Evolutionary conservation across 2,329 filamentous ascomycete species (phyloP).

Genomic region (Hymenotorrendiella dingleyae): DNA sequence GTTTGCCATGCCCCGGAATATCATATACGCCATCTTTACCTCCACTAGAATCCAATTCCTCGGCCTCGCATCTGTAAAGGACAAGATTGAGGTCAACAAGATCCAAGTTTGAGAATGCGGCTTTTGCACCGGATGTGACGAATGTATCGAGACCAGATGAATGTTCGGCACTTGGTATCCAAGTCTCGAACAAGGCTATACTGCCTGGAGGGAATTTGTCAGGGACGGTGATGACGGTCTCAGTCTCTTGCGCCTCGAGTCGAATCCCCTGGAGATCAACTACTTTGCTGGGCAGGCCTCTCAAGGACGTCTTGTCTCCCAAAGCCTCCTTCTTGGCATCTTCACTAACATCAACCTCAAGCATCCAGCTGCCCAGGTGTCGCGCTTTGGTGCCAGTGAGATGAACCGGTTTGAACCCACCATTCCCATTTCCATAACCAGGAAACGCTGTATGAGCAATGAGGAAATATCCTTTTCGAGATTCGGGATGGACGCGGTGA

Average conservation of each 20-base stretch:
- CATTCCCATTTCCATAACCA: slow-evolving; percentile 80
- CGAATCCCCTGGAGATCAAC: slow-evolving; percentile 67
- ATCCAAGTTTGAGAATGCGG: slow-evolving; percentile 69
- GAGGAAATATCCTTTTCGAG: slow-evolving; percentile 87
- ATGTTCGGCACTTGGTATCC: slow-evolving; percentile 84
- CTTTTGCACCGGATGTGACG: slow-evolving; percentile 73
- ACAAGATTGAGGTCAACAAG: slow-evolving; percentile 86
- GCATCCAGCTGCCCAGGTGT: slow-evolving; percentile 82
- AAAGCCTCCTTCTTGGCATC: slow-evolving; percentile 60
- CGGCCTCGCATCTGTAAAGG: slow-evolving; percentile 84
- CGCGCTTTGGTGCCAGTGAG: slow-evolving; percentile 80
- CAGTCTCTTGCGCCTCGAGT: slow-evolving; percentile 64
- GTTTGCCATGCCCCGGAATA: slow-evolving; percentile 74
- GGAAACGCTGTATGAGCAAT: slow-evolving; percentile 96
- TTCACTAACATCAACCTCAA: slow-evolving; percentile 77
- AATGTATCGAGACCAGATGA: slow-evolving; percentile 77
- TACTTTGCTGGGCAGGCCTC: slow-evolving; percentile 79
- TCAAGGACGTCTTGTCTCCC: slow-evolving; percentile 64
- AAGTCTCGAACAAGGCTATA: slow-evolving; percentile 93
- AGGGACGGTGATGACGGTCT: slow-evolving; percentile 74
- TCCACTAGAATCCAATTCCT: slow-evolving; percentile 73
- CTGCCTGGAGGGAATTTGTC: slow-evolving; percentile 87
- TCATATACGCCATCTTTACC: slow-evolving; percentile 84
- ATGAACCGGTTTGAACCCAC: slow-evolving; percentile 70
- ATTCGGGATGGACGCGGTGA: slow-evolving; percentile 87